Evolutionary conservation across 208 protist genomes (phyloP), one percentile per base, ranked within the genome.

Genomic region (Balamuthia mandrillaris): DNA sequence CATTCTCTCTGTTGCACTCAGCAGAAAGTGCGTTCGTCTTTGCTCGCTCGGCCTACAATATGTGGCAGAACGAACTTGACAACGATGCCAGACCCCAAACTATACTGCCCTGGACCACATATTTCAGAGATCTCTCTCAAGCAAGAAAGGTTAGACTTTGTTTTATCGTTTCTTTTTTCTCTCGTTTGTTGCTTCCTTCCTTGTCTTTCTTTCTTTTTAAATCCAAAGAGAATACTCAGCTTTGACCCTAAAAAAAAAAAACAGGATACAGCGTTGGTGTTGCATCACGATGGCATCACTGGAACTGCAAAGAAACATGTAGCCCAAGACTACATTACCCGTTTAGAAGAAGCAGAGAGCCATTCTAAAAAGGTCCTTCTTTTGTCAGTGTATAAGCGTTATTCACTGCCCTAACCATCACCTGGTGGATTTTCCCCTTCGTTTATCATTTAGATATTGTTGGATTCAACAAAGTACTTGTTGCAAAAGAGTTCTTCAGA

Each of bases 251-350:
- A 18, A 56, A n/a, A n/a, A n/a, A n/a, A n/a, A n/a, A n/a, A 24
- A 18, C 49, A 47, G 47, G 31, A 58, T 10, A 83, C 63, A 29
- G 42, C 66, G 0, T 44, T 90, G 4, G 41, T 81, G 1, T 79
- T 81, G 9, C 86, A 88, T 39, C 86, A 88, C 35, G 86, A 88
- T 37, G 65, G 33, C 10, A 88, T 88, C 44, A 88, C 86, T 9
- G 87, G 87, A 31, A 89, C 87, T 35, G 66, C 63, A 31, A 70
- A 84, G n/a, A 24, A 16, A 18, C 51, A 85, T 37, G 87, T 89
- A 1, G 58, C 61, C 37, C 44, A 87, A n/a, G 87, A 89, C 42
- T 88, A 90, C 61, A 58, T 58, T 4, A 1, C 42, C 12, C 51
- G 51, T 37, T 41, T 91, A 39, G 56, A 72, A 37, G 7, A 18